These are phyloP conservation scores for slime mould (Dictyostelium discoideum) DNA, from an alignment of 78 protist genomes.

Conservation along the genomic window DNA sequence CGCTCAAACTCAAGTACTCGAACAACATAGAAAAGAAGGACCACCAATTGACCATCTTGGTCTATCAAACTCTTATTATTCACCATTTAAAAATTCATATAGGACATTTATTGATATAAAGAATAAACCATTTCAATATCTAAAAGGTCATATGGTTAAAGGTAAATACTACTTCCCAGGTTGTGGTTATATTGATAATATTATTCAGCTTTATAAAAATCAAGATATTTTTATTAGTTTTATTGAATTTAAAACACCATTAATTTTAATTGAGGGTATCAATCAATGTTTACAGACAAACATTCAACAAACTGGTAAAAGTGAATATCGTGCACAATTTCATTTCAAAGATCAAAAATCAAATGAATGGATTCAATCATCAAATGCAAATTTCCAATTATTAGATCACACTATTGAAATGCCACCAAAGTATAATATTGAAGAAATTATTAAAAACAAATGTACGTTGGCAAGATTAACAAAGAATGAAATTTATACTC, in stretches of 20 bases:
- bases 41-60: constrained; percentile 11
- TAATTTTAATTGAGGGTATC: neutral
- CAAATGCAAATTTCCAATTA: neutral
- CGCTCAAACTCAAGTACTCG: neutral
- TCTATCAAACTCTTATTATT: neutral
- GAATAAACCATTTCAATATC: constrained; percentile 4
- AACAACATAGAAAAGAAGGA: neutral
- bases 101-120: constrained; percentile 28
- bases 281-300: constrained; percentile 1
- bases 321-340: neutral
- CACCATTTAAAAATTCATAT: neutral
- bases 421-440: neutral
- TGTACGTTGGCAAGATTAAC: constrained; percentile 18
- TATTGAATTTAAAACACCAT: constrained; percentile 18
- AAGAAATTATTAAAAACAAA: neutral
- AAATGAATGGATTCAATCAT: neutral
- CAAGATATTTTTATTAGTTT: neutral
- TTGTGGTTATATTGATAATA: constrained; percentile 44
- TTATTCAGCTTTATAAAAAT: neutral
- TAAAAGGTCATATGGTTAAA: constrained; percentile 55
- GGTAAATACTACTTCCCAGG: constrained; percentile 53
- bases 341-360: neutral
- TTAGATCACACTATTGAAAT: neutral
- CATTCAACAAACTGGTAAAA: neutral
- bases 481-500: neutral